These are phyloP conservation scores for Edhazardia aedis DNA, from an alignment of 371 early-diverging fungal species.

Conservation along the genomic window DNA sequence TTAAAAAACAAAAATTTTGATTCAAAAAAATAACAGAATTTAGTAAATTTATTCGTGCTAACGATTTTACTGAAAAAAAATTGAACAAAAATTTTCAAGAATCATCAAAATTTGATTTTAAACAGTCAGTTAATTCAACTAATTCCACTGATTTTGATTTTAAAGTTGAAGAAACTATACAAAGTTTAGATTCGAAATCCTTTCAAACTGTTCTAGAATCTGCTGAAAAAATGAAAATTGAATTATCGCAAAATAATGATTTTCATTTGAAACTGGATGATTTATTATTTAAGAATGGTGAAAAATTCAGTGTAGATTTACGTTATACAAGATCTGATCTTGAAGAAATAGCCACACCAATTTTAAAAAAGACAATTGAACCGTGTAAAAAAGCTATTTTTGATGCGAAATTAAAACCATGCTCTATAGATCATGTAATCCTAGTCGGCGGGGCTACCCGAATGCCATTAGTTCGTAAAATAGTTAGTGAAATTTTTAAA, in stretches of 20 bases:
- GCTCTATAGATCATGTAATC: slow-evolving; percentile 73
- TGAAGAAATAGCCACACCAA: slow-evolving; percentile 57
- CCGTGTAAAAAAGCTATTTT: slow-evolving; percentile 82
- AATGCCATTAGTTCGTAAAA: slow-evolving; percentile 78
- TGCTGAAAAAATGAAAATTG: slow-evolving; percentile 89
- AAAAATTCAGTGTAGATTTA: background rate
- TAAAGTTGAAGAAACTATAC: too few species aligned
- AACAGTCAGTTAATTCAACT: too few species aligned
- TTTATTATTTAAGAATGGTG: background rate
- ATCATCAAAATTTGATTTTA: too few species aligned
- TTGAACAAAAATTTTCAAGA: too few species aligned
- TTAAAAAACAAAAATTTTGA: background rate
- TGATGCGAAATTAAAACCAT: slow-evolving; percentile 63
- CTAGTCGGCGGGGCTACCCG: slow-evolving; percentile 96
- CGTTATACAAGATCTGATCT: slow-evolving; percentile 63
- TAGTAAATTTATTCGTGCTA: background rate
- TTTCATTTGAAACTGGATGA: background rate
- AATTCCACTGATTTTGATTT: too few species aligned
- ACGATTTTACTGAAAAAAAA: too few species aligned
- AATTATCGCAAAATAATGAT: slow-evolving; percentile 54
- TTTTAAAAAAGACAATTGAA: slow-evolving; percentile 64
- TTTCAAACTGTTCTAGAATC: slow-evolving; percentile 59
- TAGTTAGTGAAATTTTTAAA: slow-evolving; percentile 66
- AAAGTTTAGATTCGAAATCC: too few species aligned
- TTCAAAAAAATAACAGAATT: background rate